Conservation (phyloP, 257 asterid genomes). For the Dorcoceras hygrometricum region DNA sequence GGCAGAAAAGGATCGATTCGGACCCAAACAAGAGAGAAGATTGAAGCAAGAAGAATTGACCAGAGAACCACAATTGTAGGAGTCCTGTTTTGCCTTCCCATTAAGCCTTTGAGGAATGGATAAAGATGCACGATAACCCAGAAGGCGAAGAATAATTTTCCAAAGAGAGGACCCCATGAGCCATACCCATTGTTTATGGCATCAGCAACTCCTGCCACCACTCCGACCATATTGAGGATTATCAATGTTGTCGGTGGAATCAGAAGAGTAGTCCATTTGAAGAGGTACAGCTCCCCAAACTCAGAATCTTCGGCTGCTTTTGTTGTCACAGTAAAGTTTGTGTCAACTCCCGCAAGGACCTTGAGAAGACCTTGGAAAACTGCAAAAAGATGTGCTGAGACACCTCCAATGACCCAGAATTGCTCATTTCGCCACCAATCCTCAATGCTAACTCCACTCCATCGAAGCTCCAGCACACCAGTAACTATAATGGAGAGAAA, state of each 20-base stretch:
- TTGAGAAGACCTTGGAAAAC: constrained; percentile 89
- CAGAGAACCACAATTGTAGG: constrained; percentile 86
- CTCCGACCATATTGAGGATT: constrained; percentile 75
- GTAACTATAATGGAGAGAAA: constrained; percentile 73
- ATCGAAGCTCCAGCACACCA: constrained; percentile 73
- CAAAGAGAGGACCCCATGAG: no score
- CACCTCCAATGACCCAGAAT: constrained; percentile 88
- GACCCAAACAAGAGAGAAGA: constrained; percentile 86
- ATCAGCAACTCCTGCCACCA: constrained; percentile 77
- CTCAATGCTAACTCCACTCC: constrained; percentile 88
- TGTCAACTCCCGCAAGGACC: constrained; percentile 80
- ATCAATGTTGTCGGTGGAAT: constrained; percentile 82
- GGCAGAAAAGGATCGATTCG: constrained; percentile 88
- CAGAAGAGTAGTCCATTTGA: constrained; percentile 88
- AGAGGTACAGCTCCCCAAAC: constrained; percentile 84
- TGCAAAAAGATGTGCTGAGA: constrained; percentile 79
- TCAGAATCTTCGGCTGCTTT: constrained; percentile 69
- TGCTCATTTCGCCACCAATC: constrained; percentile 93
- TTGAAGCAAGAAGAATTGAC: constrained; percentile 78
- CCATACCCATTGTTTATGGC: constrained; percentile 79
- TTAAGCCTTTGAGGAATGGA: constrained; percentile 83
- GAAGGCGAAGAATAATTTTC: constrained; percentile 78
- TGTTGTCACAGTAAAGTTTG: constrained; percentile 74
- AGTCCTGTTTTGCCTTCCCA: constrained; percentile 84
- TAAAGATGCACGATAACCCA: constrained; percentile 90